Percentiles rank a stretch among this genome's conserved stretches.
Evolutionary conservation across 495 filamentous ascomycete genomes (phyloP).

Genomic region (Podospora conica): DNA sequence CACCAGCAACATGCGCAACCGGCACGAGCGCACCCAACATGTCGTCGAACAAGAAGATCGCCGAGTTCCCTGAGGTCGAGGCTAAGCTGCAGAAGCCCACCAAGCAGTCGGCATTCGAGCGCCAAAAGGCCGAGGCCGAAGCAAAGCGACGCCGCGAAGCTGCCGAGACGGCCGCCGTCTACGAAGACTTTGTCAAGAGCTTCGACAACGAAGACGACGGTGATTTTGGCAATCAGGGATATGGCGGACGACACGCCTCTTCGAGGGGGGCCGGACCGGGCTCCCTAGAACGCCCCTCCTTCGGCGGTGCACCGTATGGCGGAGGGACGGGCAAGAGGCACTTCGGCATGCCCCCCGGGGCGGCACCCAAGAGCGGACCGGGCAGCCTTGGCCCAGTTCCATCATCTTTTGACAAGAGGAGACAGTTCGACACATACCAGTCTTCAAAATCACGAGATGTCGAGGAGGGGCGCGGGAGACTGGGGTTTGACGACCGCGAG

Average conservation of each 20-base stretch:
- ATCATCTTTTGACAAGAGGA: slow-evolving; percentile 42
- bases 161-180: slow-evolving; percentile 83
- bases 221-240: not conserved
- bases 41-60: slow-evolving; percentile 37
- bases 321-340: slow-evolving; percentile 42
- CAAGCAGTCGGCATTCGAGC: slow-evolving; percentile 89
- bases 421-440: slow-evolving; percentile 36
- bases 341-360: slow-evolving; percentile 32
- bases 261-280: slow-evolving; percentile 35
- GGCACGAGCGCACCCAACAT: slow-evolving; percentile 21
- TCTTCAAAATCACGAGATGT: slow-evolving; percentile 20
- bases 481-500: slow-evolving; percentile 34
- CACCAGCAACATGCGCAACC: slow-evolving; percentile 18
- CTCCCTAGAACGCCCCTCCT: slow-evolving; percentile 25
- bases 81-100: slow-evolving; percentile 76
- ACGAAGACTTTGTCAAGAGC: slow-evolving; percentile 84
- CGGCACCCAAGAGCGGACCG: slow-evolving; percentile 57
- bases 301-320: slow-evolving; percentile 31
- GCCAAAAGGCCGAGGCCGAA: slow-evolving; percentile 87
- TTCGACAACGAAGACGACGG: slow-evolving; percentile 67
- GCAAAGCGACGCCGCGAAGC: slow-evolving; percentile 83
- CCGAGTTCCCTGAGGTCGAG: slow-evolving; percentile 75
- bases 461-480: slow-evolving; percentile 31
- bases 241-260: slow-evolving; percentile 11
- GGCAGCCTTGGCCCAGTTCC: slow-evolving; percentile 67